Base-by-base conservation (phyloP, 192 early-diverging fungal species). In the Coemansia sp. region DNA sequence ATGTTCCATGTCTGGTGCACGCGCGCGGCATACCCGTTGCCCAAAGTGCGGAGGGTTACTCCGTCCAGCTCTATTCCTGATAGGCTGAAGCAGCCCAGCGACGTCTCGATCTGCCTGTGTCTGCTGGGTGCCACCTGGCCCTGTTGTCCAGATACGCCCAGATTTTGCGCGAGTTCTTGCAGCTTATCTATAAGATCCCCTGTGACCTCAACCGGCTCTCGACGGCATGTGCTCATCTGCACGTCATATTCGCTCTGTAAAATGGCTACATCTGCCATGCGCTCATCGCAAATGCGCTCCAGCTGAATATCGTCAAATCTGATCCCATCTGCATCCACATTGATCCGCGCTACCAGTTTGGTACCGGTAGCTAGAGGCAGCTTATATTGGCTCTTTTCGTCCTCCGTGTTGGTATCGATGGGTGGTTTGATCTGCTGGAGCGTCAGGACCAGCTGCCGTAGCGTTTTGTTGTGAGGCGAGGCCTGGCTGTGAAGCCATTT, bases 1-100 rank as follows among this genome's bases (percentile, higher is more conserved):
- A 71, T 33, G 23, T 71, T 55, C 74, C 68, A 78, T 3, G 50
- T 59, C 50, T 78, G 68, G 14, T 49, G 74, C 31, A 71, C 61
- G 0, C 41, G 23, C 5, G 49, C 54, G 0, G 20, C n/a, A 6
- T 55, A 38, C 5, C 57, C 64, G 38, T 14, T 57, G 41, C 20
- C 39, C 0, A 67, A 46, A 13, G 19, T 40, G 7, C 39, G 37
- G 26, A 15, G 39, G 1, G 49, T 63, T 11, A 59, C 55, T 7
- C 61, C 57, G n/a, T 59, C 74, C 37, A 78, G 35, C 21, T 63
- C 50, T 1, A 56, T 61, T 19, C 45, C 20, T 18, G 35, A 28
- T 39, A 78, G 45, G 3, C 57, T 61, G 42, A 45, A 71, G 44
- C 14, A 45, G 14, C 50, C 74, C 5, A 21, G 19, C 9, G n/a